Conservation (phyloP, 139 green algal genomes). For the Chlamydomonas schloesseri region DNA sequence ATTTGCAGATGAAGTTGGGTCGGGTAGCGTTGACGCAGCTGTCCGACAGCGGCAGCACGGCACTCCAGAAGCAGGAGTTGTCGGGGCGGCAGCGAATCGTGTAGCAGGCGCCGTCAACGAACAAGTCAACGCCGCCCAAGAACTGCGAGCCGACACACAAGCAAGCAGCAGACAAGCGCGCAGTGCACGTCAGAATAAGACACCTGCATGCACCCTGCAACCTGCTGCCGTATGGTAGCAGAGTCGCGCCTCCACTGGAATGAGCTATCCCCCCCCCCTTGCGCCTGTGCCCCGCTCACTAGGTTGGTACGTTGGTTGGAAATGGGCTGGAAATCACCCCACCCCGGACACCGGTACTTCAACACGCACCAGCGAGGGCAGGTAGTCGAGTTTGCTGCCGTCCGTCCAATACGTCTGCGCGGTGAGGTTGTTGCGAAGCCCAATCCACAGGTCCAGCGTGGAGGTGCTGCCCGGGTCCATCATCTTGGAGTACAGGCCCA, state of each 20-base stretch:
- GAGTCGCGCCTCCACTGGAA: no score
- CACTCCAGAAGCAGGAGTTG: background rate
- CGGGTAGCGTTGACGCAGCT: background rate
- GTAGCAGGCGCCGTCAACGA: constrained; percentile 7
- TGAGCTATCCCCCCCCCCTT: no score
- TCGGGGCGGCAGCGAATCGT: background rate
- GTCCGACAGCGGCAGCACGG: background rate
- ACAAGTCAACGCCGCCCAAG: background rate
- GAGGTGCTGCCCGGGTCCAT: background rate
- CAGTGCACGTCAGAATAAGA: no score
- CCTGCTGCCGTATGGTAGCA: no score
- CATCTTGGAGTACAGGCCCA: background rate
- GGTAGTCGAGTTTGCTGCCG: background rate
- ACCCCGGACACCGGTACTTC: no score
- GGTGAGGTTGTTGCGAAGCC: background rate
- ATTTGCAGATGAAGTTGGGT: constrained; percentile 22
- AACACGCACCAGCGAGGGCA: background rate
- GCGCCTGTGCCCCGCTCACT: no score
- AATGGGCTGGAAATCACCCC: no score
- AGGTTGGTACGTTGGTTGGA: no score
- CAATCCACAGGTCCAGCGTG: constrained; percentile 6
- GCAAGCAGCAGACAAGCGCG: no score
- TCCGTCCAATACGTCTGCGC: constrained; percentile 9
- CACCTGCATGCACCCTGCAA: no score
- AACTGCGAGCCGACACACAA: background rate